phyloP scores from a whole-genome alignment of 116 monocot species.

The Posidonia oceanica region DNA sequence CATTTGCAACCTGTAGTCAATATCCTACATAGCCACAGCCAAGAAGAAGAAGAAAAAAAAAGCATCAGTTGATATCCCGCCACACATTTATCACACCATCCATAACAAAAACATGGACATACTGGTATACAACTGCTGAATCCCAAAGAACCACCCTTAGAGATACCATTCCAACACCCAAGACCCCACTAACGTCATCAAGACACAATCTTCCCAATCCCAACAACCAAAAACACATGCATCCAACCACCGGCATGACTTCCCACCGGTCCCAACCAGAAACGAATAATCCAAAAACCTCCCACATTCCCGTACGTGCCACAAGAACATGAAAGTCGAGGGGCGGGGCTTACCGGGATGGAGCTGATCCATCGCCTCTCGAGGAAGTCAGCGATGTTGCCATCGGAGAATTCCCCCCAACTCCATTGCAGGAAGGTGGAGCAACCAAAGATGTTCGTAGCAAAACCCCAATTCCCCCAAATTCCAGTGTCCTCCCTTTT shows the following conservation, averaged over 20 bases:
- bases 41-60: no score
- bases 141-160: neutral
- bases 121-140: no score
- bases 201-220: neutral
- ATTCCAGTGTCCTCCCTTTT: neutral
- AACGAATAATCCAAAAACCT: neutral
- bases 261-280: neutral
- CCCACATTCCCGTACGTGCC: neutral
- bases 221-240: no score
- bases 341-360: slow-evolving; percentile 1
- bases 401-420: slow-evolving; percentile 8
- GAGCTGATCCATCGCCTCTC: slow-evolving; percentile 5
- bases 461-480: neutral
- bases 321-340: no score
- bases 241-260: neutral
- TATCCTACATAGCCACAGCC: slow-evolving; percentile 7
- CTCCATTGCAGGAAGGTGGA: neutral
- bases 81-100: neutral
- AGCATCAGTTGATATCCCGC: neutral
- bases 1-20: slow-evolving; percentile 13
- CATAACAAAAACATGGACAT: neutral
- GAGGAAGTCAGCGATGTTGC: slow-evolving; percentile 14
- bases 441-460: no score
- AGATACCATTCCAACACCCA: neutral
- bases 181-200: neutral